Base-by-base conservation (phyloP, 2,329 filamentous ascomycete species). In the Fusarium graminum region DNA sequence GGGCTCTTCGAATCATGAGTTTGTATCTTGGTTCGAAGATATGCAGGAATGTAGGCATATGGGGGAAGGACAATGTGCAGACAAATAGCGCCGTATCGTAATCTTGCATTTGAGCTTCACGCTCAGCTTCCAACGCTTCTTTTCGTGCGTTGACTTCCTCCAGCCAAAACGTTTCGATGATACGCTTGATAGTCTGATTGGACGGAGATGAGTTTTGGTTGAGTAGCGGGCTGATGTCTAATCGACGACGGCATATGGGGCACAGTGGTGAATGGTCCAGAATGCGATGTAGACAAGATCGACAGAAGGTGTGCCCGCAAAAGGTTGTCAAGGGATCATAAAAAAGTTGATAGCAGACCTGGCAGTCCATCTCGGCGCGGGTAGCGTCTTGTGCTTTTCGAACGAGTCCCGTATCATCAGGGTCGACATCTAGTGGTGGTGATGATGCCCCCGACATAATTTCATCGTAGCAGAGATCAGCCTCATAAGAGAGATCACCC, bases 11-110 rank as follows among this genome's bases (percentile, higher is more conserved):
- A 36, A 97, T 90, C 92, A 97, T 95, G n/a, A 95, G 82, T 9
- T 92, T 88, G 75, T 97, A 97, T 8, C 92, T 86, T n/a, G 92
- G 92, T 75, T 97, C 94, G 74, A 97, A 97, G n/a, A 97, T 87
- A 71, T 96, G 92, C 4, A 97, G 81, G 69, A 95, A 95, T 0
- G 92, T 94, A 0, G 91, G 92, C 87, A 94, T 93, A 3, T 85
- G 83, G 1, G 94, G 94, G 69, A 95, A 94, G 0, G 92, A 86
- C 10, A 96, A 78, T 0, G 92, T 93, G 77, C 92, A 95, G 30
- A 96, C 86, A 69, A 97, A 97, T 0, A 97, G 80, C 0, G 92
- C 86, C 6, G 90, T 85, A 34, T 88, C 85, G 17, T 87, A 81
- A 11, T 88, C 86, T 6, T 85, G 83, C 43, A 83, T 77, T 2